Conservation (phyloP, 345 rosid species). For the Brassica carinata region DNA sequence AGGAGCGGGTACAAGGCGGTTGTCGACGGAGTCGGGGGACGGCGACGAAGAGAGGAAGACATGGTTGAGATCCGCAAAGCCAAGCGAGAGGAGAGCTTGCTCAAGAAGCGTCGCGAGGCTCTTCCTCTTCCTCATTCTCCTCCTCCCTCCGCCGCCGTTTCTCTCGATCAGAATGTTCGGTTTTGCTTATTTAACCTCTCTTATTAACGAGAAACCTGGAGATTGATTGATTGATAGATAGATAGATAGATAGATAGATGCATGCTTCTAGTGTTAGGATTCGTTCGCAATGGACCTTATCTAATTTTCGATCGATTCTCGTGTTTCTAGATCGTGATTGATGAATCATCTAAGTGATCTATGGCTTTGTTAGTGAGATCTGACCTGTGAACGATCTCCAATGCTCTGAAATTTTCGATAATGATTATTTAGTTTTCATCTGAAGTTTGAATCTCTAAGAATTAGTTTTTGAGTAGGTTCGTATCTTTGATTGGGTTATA, state of each 20-base stretch:
- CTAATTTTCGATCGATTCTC: neutral
- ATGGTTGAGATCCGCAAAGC: slow-evolving; percentile 43
- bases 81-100: slow-evolving; percentile 41
- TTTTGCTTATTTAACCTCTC: neutral
- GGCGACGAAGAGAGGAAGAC: slow-evolving; percentile 41
- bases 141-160: slow-evolving; percentile 7
- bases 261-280: slow-evolving; percentile 20
- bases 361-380: neutral
- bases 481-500: slow-evolving; percentile 32
- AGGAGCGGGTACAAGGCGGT: slow-evolving; percentile 42
- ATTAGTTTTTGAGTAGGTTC: too few relatives aligned
- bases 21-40: slow-evolving; percentile 35
- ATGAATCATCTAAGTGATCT: too few relatives aligned
- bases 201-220: neutral
- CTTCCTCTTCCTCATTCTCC: slow-evolving; percentile 25
- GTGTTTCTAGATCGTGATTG: neutral
- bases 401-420: neutral
- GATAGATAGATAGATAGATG: neutral
- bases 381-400: neutral
- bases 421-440: neutral
- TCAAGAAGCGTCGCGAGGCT: slow-evolving; percentile 42
- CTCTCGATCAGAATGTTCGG: slow-evolving; percentile 38
- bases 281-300: neutral
- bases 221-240: slow-evolving; percentile 20
- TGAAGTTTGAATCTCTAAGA: neutral